These are phyloP conservation scores for Marasmius fiardii DNA, from an alignment of 1,284 basidiomycete genomes.

Conservation along the genomic window DNA sequence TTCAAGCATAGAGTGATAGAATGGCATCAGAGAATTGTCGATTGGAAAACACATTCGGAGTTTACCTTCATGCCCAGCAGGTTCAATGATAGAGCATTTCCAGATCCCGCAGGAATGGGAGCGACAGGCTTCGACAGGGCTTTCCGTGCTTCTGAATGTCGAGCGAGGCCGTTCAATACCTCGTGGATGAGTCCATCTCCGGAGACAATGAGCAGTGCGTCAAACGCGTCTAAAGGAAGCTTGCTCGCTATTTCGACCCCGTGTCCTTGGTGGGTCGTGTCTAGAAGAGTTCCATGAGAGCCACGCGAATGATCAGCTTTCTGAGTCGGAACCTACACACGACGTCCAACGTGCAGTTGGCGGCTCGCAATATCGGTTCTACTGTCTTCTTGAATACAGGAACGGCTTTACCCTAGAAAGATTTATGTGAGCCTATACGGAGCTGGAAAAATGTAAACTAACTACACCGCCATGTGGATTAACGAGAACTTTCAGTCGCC, in stretches of 20 bases:
- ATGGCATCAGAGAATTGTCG: neutral
- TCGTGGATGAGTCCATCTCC: conserved; percentile 93
- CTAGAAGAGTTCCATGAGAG: conserved; percentile 32
- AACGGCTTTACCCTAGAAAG: conserved; percentile 64
- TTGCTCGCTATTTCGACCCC: conserved; percentile 68
- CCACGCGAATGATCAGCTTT: conserved; percentile 4
- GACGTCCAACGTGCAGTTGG: conserved; percentile 65
- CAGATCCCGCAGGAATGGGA: conserved; percentile 87
- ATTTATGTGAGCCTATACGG: neutral
- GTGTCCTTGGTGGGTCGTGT: conserved; percentile 72
- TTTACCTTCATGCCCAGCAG: conserved; percentile 62
- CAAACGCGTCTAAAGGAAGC: conserved; percentile 59
- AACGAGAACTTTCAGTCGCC: conserved; percentile 69
- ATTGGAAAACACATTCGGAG: conserved; percentile 3
- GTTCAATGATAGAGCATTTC: conserved; percentile 79
- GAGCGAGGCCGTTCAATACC: conserved; percentile 88
- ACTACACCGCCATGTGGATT: conserved; percentile 86
- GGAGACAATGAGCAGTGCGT: conserved; percentile 81
- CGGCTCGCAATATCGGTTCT: conserved; percentile 78
- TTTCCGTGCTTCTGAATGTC: conserved; percentile 61
- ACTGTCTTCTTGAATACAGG: conserved; percentile 64
- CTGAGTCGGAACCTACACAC: conserved; percentile 43
- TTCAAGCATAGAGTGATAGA: conserved; percentile 20
- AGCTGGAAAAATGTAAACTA: conserved; percentile 19
- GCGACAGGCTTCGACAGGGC: conserved; percentile 80